Evolutionary conservation across 768 basidiomycete species (phyloP).

Genomic region (Macrolepiota albuminosa): DNA sequence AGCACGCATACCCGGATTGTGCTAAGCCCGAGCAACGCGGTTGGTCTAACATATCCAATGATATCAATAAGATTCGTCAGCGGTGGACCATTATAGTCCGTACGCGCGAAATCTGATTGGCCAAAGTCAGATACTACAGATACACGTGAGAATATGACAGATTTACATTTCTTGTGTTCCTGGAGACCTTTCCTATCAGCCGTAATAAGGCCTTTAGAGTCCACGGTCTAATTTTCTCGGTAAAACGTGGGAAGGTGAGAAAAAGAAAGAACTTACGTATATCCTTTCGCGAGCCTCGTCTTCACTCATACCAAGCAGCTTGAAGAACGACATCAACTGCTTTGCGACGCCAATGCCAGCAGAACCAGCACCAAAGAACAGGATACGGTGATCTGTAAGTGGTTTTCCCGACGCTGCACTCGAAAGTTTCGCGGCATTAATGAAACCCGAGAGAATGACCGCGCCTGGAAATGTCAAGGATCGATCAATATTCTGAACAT

Average conservation of each 20-base stretch:
- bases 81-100: slow-evolving; percentile 61
- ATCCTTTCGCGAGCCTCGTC: slow-evolving; percentile 65
- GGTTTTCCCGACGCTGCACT: slow-evolving; percentile 49
- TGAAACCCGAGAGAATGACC: slow-evolving; percentile 70
- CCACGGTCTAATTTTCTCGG: slow-evolving; percentile 49
- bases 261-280: slow-evolving; percentile 40
- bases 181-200: slow-evolving; percentile 63
- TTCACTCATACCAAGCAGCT: slow-evolving; percentile 55
- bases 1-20: slow-evolving; percentile 40
- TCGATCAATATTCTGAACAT: slow-evolving; percentile 8
- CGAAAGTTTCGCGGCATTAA: slow-evolving; percentile 64
- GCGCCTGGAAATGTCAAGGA: slow-evolving; percentile 36
- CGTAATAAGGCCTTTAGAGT: slow-evolving; percentile 74
- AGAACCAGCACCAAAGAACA: slow-evolving; percentile 90
- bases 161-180: slow-evolving; percentile 68
- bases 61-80: slow-evolving; percentile 61
- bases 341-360: slow-evolving; percentile 87
- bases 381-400: slow-evolving; percentile 69
- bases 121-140: slow-evolving; percentile 31
- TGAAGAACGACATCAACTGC: slow-evolving; percentile 82
- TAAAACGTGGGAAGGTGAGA: neutral
- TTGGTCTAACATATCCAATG: slow-evolving; percentile 68
- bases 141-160: neutral
- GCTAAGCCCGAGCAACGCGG: slow-evolving; percentile 71
- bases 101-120: slow-evolving; percentile 63